A percentile compares a stretch with the other conserved stretches of the same genome.
Conservation (phyloP, 805 yeast species). For the Metschnikowia kunwiensis region DNA sequence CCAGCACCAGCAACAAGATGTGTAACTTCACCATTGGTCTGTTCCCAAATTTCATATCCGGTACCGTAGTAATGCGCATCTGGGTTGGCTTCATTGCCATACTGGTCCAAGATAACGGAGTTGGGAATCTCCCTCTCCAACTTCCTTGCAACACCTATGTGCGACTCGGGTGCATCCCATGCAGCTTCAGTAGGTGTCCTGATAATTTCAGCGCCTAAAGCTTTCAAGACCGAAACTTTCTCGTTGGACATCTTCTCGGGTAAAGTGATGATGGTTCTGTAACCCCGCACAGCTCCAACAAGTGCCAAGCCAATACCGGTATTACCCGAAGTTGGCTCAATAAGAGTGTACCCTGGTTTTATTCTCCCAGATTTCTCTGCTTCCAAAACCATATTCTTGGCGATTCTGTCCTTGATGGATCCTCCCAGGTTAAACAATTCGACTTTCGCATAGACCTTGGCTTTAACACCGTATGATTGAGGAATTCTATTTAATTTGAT, state of each 20-base stretch:
- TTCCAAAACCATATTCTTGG: constrained; percentile 80
- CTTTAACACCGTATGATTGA: constrained; percentile 69
- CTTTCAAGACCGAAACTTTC: constrained; percentile 82
- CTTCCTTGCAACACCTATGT: constrained; percentile 81
- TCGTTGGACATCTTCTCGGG: constrained; percentile 94
- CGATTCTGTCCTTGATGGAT: constrained; percentile 85
- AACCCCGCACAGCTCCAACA: constrained; percentile 83
- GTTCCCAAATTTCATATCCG: constrained; percentile 82
- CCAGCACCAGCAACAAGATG: constrained; percentile 90
- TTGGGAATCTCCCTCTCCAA: constrained; percentile 81
- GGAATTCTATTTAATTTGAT: constrained; percentile 74
- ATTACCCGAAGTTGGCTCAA: constrained; percentile 89
- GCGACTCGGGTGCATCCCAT: constrained; percentile 89
- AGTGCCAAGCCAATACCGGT: constrained; percentile 89
- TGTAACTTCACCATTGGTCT: constrained; percentile 65
- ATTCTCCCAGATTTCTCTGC: constrained; percentile 76
- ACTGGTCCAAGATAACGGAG: constrained; percentile 81
- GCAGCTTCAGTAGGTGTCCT: constrained; percentile 93
- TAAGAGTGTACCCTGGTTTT: constrained; percentile 80
- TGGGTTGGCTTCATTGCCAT: constrained; percentile 75
- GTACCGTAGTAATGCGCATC: constrained; percentile 82
- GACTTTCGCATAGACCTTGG: constrained; percentile 67
- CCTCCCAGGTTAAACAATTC: constrained; percentile 90
- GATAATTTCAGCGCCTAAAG: constrained; percentile 85
- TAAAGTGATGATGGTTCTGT: constrained; percentile 79